Percentiles rank a stretch among this genome's conserved stretches.
Evolutionary conservation across 2,329 filamentous ascomycete genomes (phyloP).

Genomic region (Macrophomina tecta): DNA sequence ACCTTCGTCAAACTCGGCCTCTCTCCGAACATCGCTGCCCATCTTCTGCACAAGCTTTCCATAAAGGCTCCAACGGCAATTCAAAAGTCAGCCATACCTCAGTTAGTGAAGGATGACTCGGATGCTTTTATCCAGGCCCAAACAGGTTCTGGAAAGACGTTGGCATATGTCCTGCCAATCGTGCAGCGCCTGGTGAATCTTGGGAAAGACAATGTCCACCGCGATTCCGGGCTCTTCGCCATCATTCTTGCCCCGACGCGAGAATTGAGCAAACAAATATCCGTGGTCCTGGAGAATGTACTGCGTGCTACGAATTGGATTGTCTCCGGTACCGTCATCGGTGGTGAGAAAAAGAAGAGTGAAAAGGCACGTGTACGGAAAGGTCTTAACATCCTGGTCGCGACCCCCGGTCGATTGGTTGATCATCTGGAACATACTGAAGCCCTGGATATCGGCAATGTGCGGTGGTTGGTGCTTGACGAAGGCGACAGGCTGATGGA

Average conservation of each 20-base stretch:
- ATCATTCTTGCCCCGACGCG: conserved; percentile 93
- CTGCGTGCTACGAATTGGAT: conserved; percentile 93
- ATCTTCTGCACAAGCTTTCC: conserved; percentile 82
- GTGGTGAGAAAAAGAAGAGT: conserved; percentile 75
- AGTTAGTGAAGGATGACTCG: conserved; percentile 77
- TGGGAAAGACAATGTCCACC: conserved; percentile 63
- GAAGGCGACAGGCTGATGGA: conserved; percentile 99
- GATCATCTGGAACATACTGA: conserved; percentile 95
- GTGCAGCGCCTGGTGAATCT: conserved; percentile 86
- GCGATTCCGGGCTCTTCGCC: conserved; percentile 89
- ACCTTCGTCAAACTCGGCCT: conserved; percentile 88
- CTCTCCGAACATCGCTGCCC: conserved; percentile 78
- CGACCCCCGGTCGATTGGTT: conserved; percentile 86
- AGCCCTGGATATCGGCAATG: conserved; percentile 83
- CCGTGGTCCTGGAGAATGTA: conserved; percentile 81
- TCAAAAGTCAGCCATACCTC: conserved; percentile 85
- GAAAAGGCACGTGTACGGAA: conserved; percentile 95
- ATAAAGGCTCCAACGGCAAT: conserved; percentile 93
- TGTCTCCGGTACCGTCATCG: conserved; percentile 83
- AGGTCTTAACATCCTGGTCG: conserved; percentile 93
- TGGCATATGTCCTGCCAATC: conserved; percentile 93
- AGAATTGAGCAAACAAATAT: conserved; percentile 93
- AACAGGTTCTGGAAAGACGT: conserved; percentile 95
- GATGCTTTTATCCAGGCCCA: conserved; percentile 97
- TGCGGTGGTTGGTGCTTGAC: conserved; percentile 92